These are phyloP conservation scores for Globisporangium lucens DNA, from an alignment of 352 stramenopile genomes.

Conservation along the genomic window DNA sequence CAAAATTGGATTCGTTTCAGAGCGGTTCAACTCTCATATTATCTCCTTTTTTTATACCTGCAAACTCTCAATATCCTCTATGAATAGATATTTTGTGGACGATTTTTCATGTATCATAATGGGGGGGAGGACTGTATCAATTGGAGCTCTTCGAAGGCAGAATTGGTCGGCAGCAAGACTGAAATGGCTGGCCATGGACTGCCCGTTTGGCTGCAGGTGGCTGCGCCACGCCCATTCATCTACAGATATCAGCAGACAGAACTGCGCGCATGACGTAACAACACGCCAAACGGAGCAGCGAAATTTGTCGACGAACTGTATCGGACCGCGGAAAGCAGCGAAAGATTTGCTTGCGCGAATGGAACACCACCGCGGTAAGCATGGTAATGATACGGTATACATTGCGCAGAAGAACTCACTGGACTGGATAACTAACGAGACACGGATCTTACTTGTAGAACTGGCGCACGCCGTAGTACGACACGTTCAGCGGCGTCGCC, in stretches of 20 bases:
- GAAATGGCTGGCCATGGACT: background rate
- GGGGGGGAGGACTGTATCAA: no score
- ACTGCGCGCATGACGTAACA: background rate
- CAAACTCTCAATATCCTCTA: no score
- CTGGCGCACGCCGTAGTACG: slow-evolving; percentile 3
- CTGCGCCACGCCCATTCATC: background rate
- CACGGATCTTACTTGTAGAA: slow-evolving; percentile 1
- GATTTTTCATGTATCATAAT: no score
- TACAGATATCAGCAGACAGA: background rate
- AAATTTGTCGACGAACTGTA: slow-evolving; percentile 4
- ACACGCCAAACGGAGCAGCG: background rate
- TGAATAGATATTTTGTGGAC: no score
- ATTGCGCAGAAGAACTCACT: no score
- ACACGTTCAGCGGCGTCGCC: background rate
- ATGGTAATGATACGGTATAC: background rate
- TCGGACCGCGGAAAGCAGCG: background rate
- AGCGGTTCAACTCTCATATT: no score
- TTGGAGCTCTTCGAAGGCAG: background rate
- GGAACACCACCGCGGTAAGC: background rate
- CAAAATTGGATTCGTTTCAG: no score
- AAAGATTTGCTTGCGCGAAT: background rate
- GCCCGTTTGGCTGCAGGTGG: background rate
- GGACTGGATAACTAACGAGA: background rate
- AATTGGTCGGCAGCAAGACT: background rate
- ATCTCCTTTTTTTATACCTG: no score